Base-by-base conservation (phyloP, 441 rosid genomes). In the Adansonia grandidieri region DNA sequence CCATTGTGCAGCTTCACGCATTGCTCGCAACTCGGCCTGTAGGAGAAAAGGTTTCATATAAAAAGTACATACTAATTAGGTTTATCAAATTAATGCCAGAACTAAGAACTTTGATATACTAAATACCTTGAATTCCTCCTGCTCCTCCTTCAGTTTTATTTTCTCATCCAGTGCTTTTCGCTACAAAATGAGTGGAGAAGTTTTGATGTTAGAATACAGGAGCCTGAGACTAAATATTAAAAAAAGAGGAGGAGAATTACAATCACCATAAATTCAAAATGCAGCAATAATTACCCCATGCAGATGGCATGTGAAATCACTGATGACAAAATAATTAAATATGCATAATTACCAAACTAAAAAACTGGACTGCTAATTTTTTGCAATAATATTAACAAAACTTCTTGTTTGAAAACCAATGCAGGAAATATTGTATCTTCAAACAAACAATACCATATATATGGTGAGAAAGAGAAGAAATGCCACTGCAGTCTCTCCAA, bases 1-100 rank as follows among this genome's bases (percentile, higher is more conserved):
- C 99, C 98, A 96, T 75, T 90, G 90, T 68, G 98, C 97, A 84
- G 97, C 97, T 84, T 93, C 99, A 69, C 89, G 91, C 98, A 96
- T 96, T 75, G 93, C 91, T 70, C 88, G 89, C 80, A 90, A 82
- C 80, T 96, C 99, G 66, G 60, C 94, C 99, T 95, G 81, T 22
- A 76, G 69, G 71, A 76, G 37, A 42, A 66, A 80, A 77, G 70
- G 24, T 37, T 40, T 57, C 11, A 66, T 14, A 72, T 4, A 20
- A 62, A 37, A 47, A 54, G 32, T 62, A 22, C 56, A 37, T 63
- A 73, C 63, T 48, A 64, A 77, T 57, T 17, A 56, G 75, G 44
- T 79, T 67, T 19, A 74, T 63, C 19, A 19, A 65, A 65, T 57
- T 54, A 51, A 78, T 54, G 24, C 57, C 70, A 28, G 32, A 17